These are phyloP conservation scores for Ogataea sp. DNA, from an alignment of 805 yeast species.

Conservation along the genomic window DNA sequence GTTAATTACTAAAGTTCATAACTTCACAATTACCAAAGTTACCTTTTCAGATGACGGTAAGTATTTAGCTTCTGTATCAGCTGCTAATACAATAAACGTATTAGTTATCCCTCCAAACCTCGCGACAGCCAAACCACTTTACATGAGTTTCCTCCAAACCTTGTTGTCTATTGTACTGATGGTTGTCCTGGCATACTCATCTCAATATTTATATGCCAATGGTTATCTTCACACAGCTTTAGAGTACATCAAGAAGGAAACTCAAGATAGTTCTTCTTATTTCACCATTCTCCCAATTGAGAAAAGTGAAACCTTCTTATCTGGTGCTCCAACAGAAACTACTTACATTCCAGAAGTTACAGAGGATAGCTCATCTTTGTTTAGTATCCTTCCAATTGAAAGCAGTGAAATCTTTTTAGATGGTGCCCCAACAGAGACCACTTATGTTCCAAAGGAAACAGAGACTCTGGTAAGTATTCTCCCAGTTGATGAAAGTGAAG, in stretches of 20 bases:
- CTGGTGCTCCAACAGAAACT: slow-evolving; percentile 13
- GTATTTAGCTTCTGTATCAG: slow-evolving; percentile 59
- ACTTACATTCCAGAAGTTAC: slow-evolving; percentile 12
- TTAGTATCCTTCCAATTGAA: no score
- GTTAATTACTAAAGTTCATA: slow-evolving; percentile 54
- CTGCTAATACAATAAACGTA: slow-evolving; percentile 65
- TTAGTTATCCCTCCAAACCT: slow-evolving; percentile 48
- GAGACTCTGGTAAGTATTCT: no score
- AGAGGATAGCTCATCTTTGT: no score
- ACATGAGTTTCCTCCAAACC: slow-evolving; percentile 18
- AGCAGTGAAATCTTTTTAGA: no score
- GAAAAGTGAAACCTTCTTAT: slow-evolving; percentile 11
- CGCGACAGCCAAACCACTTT: slow-evolving; percentile 30
- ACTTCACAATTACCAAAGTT: slow-evolving; percentile 70
- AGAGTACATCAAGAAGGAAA: slow-evolving; percentile 15
- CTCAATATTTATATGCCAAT: slow-evolving; percentile 21
- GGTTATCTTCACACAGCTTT: slow-evolving; percentile 19
- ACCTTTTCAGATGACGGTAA: slow-evolving; percentile 62
- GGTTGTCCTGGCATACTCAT: slow-evolving; percentile 14
- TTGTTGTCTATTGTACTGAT: slow-evolving; percentile 17
- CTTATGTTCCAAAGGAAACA: no score
- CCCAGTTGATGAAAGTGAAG: no score
- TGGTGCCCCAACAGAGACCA: no score
- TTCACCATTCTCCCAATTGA: slow-evolving; percentile 25
- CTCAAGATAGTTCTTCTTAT: slow-evolving; percentile 24